Evolutionary conservation across 2,329 filamentous ascomycete species (phyloP), one percentile per base, ranked within the genome.

Genomic region (Talaromyces pinophilus): DNA sequence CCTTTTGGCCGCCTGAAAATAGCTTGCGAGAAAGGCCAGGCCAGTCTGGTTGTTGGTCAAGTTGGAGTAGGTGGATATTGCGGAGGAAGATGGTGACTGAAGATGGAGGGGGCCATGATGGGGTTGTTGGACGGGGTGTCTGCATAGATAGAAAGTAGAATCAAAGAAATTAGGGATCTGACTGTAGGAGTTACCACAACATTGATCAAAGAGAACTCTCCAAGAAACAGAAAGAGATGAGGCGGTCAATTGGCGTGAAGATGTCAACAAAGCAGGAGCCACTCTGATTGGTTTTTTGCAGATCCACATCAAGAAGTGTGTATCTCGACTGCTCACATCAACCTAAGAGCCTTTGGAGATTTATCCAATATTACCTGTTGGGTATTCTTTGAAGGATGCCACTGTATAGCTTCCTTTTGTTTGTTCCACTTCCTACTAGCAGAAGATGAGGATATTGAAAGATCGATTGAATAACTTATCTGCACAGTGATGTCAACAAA

Each of bases 51-150:
- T 85, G 85, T 60, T 85, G 81, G 73, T 97, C 91, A 35, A 98
- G 85, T 72, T 96, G 88, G 30, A 99, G 84, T 2, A 98, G 86
- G 46, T 89, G 90, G 48, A 97, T 79, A 75, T 96, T 97, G 42
- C 90, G 92, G 62, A 97, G 82, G 75, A 97, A 95, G 11, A 93
- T 82, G 17, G 84, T 78, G 42, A 90, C 74, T 71, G 88, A 83
- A 17, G 85, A 84, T 17, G 84, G 81, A 48, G 80, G 76, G 22
- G 75, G 70, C 74, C 79, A 82, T 64, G 71, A 64, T 22, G 75
- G 69, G 68, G 71, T 50, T 50, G 66, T 62, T 57, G 71, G 70
- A 68, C 71, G 75, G 46, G 72, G 67, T 61, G 75, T 68, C 70
- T 76, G 77, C 77, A 79, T 80, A 62, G 46, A 38, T 30, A 7